A percentile compares a stretch with the other conserved stretches of the same genome.
phyloP scores from a whole-genome alignment of 495 filamentous ascomycete genomes.

The Aspergillus cristatus region DNA sequence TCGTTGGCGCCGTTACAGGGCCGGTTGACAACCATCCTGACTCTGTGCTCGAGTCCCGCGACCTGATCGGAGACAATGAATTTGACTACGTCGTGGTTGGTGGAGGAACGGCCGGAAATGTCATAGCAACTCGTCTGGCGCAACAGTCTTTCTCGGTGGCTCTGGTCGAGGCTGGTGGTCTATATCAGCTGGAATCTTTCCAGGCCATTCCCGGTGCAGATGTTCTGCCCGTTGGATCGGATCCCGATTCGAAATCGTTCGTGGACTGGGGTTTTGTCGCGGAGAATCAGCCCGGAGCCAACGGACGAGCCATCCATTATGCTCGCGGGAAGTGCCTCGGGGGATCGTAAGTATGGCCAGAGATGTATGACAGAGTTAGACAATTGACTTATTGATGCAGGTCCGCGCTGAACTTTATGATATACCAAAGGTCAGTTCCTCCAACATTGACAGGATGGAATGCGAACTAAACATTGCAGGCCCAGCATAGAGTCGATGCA shows the following conservation, averaged over 20 bases:
- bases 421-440: conserved; percentile 27
- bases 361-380: no score
- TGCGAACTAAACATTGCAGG: conserved; percentile 6
- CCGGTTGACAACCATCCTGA: not conserved
- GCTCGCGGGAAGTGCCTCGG: conserved; percentile 27
- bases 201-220: conserved; percentile 27
- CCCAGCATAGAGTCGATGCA: conserved; percentile 33
- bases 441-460: not conserved
- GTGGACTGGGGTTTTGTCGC: conserved; percentile 45
- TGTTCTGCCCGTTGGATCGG: conserved; percentile 3
- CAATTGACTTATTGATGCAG: no score
- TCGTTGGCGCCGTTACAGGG: not conserved
- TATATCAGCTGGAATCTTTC: conserved; percentile 39
- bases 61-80: not conserved
- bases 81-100: conserved; percentile 50
- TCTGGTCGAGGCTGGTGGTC: conserved; percentile 49
- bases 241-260: conserved; percentile 12
- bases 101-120: conserved; percentile 44
- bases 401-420: conserved; percentile 44
- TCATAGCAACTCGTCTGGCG: conserved; percentile 40
- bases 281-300: conserved; percentile 26
- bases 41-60: not conserved
- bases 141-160: conserved; percentile 28
- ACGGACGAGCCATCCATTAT: conserved; percentile 27
- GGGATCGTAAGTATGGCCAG: conserved; percentile 25